Conservation (phyloP, 495 filamentous ascomycete genomes). For the Aspergillus nidulans region DNA sequence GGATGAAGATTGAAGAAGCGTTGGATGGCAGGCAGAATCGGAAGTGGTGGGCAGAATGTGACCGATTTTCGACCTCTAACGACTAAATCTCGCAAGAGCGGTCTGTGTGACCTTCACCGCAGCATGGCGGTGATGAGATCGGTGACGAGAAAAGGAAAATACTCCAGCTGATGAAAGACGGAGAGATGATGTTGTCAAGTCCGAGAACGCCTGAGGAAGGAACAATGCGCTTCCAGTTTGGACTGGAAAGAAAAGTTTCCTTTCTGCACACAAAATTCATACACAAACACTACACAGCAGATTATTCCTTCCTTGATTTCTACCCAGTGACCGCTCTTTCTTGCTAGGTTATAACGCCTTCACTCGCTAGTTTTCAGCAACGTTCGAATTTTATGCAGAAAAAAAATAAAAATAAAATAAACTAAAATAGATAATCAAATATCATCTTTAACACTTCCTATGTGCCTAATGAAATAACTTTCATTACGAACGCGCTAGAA, state of each 20-base stretch:
- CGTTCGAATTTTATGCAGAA: background rate
- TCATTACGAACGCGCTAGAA: background rate
- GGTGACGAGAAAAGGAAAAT: constrained; percentile 15
- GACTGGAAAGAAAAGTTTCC: constrained; percentile 6
- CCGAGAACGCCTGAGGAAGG: background rate
- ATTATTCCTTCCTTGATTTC: background rate
- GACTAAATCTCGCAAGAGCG: constrained; percentile 31
- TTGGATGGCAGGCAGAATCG: constrained; percentile 31
- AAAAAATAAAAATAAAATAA: no score
- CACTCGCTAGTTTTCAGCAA: background rate
- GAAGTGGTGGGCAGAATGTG: background rate
- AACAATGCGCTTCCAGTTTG: background rate
- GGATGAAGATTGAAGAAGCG: constrained; percentile 18
- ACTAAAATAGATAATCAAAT: no score
- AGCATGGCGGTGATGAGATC: constrained; percentile 44
- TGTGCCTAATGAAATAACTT: no score
- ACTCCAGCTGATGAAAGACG: background rate
- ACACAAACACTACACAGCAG: background rate
- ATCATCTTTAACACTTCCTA: no score
- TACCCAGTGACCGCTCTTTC: constrained; percentile 2
- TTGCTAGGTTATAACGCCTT: background rate
- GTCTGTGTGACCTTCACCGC: constrained; percentile 43
- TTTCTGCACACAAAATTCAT: constrained; percentile 1
- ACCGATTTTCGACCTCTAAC: background rate
- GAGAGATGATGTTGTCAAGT: background rate